phyloP scores from a whole-genome alignment of 805 yeast genomes.

The Metschnikowia bowlesiae region DNA sequence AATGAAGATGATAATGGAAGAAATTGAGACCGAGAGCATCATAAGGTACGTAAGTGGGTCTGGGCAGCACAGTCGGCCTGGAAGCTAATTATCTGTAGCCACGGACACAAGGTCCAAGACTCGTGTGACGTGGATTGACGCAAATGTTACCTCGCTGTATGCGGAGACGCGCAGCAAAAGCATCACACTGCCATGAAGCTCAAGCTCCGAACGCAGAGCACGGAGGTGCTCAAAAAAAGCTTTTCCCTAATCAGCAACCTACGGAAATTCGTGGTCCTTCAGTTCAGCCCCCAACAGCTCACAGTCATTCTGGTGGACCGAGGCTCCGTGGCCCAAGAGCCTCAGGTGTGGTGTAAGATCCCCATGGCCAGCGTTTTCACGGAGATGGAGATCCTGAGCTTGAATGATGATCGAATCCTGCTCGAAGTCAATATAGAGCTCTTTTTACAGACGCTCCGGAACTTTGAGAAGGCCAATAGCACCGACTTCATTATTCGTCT shows the following conservation, averaged over 20 bases:
- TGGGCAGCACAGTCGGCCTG: no score
- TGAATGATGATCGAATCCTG: constrained; percentile 50
- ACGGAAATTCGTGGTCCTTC: constrained; percentile 52
- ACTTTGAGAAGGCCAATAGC: constrained; percentile 50
- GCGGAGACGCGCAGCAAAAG: constrained; percentile 3
- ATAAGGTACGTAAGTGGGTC: no score
- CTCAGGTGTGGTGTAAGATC: constrained; percentile 66
- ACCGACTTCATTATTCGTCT: constrained; percentile 49
- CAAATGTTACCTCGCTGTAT: background rate
- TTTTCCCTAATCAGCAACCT: constrained; percentile 47
- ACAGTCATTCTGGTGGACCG: constrained; percentile 44
- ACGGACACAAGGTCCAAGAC: no score
- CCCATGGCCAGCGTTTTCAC: constrained; percentile 43
- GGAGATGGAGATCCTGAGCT: constrained; percentile 47
- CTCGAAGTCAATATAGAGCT: constrained; percentile 63
- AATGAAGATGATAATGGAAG: no score
- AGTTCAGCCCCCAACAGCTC: constrained; percentile 49
- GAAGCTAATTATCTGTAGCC: no score
- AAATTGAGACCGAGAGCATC: no score
- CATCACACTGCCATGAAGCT: constrained; percentile 20
- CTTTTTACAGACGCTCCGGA: constrained; percentile 51
- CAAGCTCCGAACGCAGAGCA: constrained; percentile 23
- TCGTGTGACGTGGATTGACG: background rate
- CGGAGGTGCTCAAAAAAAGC: constrained; percentile 33
- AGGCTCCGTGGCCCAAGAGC: constrained; percentile 46